Conservation (phyloP, 1,139 yeast species). For the Debaryomyces sp. region DNA sequence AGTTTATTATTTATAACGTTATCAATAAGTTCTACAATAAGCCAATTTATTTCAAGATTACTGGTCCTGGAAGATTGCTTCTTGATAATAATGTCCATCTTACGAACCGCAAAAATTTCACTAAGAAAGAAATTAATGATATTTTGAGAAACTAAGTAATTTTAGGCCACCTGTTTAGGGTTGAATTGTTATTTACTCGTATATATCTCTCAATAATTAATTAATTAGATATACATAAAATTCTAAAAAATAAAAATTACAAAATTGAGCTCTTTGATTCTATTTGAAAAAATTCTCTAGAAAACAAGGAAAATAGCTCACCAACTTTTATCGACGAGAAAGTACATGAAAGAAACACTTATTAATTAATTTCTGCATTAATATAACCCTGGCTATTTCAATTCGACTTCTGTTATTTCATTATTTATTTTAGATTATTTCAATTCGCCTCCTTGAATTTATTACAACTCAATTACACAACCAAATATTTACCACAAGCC, state of each 20-base stretch:
- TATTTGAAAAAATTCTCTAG: neutral
- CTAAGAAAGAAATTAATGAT: constrained; percentile 24
- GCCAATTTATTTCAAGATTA: constrained; percentile 25
- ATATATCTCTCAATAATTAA: neutral
- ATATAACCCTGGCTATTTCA: neutral
- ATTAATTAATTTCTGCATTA: neutral
- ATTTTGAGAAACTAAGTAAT: constrained; percentile 9
- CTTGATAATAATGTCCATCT: constrained; percentile 21
- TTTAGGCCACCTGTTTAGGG: neutral
- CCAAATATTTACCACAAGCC: neutral
- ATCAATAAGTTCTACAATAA: constrained; percentile 16
- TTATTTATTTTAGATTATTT: constrained; percentile 1
- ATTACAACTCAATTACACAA: neutral
- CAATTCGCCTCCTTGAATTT: neutral
- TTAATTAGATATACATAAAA: neutral
- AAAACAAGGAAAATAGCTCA: neutral
- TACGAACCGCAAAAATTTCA: constrained; percentile 20
- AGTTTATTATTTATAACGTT: constrained; percentile 14
- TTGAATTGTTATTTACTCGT: neutral
- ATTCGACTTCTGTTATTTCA: neutral
- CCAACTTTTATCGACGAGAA: neutral
- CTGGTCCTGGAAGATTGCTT: constrained; percentile 31
- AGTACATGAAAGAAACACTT: neutral
- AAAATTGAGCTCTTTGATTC: neutral
- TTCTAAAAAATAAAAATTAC: neutral